Evolutionary conservation across 345 rosid species (phyloP).

Genomic region (Eucalyptus cladocalyx): DNA sequence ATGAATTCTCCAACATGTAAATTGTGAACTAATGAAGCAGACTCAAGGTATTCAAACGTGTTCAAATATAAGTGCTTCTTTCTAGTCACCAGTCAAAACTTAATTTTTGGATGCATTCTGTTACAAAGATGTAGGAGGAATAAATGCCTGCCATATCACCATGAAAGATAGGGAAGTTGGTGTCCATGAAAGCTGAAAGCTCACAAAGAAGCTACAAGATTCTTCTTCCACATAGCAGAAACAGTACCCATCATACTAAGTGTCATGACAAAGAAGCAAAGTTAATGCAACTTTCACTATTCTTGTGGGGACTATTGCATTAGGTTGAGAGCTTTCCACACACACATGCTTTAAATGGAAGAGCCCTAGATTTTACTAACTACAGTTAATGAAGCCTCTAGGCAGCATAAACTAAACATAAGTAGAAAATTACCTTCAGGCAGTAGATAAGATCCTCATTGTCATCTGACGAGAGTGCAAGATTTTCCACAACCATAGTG

Average conservation of each 20-base stretch:
- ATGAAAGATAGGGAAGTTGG: no score
- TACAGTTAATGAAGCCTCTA: neutral
- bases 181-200: no score
- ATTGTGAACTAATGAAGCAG: neutral
- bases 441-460: slow-evolving; percentile 91
- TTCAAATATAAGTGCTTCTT: neutral
- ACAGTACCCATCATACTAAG: neutral
- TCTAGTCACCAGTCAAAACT: neutral
- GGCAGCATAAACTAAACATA: neutral
- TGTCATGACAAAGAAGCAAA: neutral
- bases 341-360: neutral
- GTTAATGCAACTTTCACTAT: neutral
- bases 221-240: no score
- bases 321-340: neutral
- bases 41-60: neutral
- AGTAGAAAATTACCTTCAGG: slow-evolving; percentile 53
- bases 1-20: neutral
- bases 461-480: slow-evolving; percentile 82
- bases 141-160: no score
- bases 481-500: slow-evolving; percentile 80
- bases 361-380: neutral
- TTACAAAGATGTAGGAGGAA: no score
- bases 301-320: neutral
- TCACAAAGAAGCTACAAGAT: no score
- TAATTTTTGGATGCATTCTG: neutral